These are phyloP conservation scores for Teunomyces gatunensis DNA, from an alignment of 805 yeast genomes.

Conservation along the genomic window DNA sequence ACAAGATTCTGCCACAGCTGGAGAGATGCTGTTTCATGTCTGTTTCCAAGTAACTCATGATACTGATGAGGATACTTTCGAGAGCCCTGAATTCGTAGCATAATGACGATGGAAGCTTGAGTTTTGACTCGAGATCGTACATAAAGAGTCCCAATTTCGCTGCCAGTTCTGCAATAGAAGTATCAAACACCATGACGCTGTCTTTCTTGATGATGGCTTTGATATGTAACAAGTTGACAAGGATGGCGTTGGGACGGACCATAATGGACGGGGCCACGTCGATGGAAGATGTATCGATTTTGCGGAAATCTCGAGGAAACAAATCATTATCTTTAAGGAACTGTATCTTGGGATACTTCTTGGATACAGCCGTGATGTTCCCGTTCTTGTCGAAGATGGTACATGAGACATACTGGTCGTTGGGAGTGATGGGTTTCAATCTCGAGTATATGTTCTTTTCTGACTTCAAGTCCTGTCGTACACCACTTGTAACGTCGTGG, in stretches of 20 bases:
- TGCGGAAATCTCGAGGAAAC: constrained; percentile 84
- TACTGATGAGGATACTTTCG: constrained; percentile 78
- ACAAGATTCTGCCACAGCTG: constrained; percentile 60
- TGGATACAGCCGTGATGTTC: constrained; percentile 63
- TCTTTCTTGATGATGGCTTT: constrained; percentile 85
- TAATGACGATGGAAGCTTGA: constrained; percentile 37
- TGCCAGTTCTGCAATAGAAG: constrained; percentile 64
- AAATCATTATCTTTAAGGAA: constrained; percentile 68
- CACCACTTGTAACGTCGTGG: background rate
- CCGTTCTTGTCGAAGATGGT: constrained; percentile 77
- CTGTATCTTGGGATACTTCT: constrained; percentile 69
- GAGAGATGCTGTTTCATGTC: constrained; percentile 61
- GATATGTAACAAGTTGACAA: constrained; percentile 81
- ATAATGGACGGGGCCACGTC: constrained; percentile 90
- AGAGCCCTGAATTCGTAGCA: constrained; percentile 77
- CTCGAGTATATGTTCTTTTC: constrained; percentile 1
- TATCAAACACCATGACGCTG: constrained; percentile 80
- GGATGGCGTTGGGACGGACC: constrained; percentile 71
- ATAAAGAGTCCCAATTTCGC: constrained; percentile 70
- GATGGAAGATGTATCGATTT: constrained; percentile 67
- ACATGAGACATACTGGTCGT: constrained; percentile 62
- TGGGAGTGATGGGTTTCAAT: constrained; percentile 31
- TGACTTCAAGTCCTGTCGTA: background rate
- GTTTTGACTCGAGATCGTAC: constrained; percentile 78
- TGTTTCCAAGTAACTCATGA: constrained; percentile 73